These are phyloP conservation scores for Delitschia confertaspora DNA, from an alignment of 495 filamentous ascomycete species.

Conservation along the genomic window DNA sequence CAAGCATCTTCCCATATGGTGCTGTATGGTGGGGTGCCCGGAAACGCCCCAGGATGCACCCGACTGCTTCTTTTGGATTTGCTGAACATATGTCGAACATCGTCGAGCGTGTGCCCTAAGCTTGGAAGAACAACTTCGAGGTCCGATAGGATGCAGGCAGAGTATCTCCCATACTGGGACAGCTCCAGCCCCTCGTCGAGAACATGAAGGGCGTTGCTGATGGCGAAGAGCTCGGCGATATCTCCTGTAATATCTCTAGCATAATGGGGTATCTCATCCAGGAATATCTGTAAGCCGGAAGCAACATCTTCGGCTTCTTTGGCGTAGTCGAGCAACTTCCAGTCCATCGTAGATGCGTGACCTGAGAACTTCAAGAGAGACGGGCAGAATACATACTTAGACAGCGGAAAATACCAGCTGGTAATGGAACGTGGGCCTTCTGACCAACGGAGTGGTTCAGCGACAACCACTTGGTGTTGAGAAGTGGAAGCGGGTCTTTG, in stretches of 20 bases:
- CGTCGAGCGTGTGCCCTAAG: conserved; percentile 46
- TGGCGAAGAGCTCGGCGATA: conserved; percentile 48
- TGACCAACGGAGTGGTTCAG: neutral
- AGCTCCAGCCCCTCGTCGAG: conserved; percentile 38
- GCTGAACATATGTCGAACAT: conserved; percentile 45
- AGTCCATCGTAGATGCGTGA: conserved; percentile 35
- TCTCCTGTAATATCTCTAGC: conserved; percentile 47
- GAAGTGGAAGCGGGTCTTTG: conserved; percentile 1
- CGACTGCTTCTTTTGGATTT: conserved; percentile 30
- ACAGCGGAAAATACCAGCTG: neutral
- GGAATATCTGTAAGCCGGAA: conserved; percentile 44
- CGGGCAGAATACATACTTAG: conserved; percentile 12
- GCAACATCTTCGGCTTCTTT: conserved; percentile 47
- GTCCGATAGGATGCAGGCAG: conserved; percentile 37
- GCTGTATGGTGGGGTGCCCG: conserved; percentile 38
- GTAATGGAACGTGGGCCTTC: conserved; percentile 1
- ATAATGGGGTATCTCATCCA: conserved; percentile 43
- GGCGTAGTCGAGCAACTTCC: conserved; percentile 40
- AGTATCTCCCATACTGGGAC: conserved; percentile 33
- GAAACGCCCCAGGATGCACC: conserved; percentile 24
- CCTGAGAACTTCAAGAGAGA: conserved; percentile 7
- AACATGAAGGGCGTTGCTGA: conserved; percentile 43
- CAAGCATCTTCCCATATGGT: conserved; percentile 47
- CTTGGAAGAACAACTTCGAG: conserved; percentile 40
- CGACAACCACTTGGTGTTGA: conserved; percentile 14